A percentile compares a stretch with the other conserved stretches of the same genome.
phyloP scores from a whole-genome alignment of 164 flowering plant species.

The Akebia trifoliata region DNA sequence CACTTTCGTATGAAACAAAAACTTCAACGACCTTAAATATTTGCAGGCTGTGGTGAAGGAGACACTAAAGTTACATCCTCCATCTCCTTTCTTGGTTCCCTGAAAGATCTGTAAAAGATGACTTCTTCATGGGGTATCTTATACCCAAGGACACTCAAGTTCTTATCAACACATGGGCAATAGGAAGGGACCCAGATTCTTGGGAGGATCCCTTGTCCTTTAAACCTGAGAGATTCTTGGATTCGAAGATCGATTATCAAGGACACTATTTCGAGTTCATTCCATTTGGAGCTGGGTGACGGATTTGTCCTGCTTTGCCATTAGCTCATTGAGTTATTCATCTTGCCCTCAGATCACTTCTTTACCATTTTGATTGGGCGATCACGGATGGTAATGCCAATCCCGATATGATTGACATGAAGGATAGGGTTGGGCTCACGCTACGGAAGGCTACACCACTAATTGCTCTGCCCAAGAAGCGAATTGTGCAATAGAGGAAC shows the following conservation, averaged over 20 bases:
- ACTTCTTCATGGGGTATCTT: slow-evolving; percentile 1
- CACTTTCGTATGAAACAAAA: no score
- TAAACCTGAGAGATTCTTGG: slow-evolving; percentile 8
- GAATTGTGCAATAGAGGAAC: no score
- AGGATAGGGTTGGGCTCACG: no score
- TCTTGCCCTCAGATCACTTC: slow-evolving; percentile 2
- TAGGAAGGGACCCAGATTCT: slow-evolving; percentile 4
- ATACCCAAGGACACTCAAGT: slow-evolving; percentile 8
- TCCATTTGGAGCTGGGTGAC: slow-evolving; percentile 5
- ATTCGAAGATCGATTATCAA: slow-evolving; percentile 2
- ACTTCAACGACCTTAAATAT: no score
- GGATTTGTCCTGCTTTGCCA: slow-evolving; percentile 5
- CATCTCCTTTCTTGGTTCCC: slow-evolving; percentile 1
- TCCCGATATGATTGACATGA: no score
- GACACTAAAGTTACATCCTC: slow-evolving; percentile 4
- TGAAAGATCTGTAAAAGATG: neutral
- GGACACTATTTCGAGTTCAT: slow-evolving; percentile 6
- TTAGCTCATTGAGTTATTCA: slow-evolving; percentile 2
- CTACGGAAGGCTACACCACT: no score
- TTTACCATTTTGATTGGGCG: no score
- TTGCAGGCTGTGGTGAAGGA: slow-evolving; percentile 11
- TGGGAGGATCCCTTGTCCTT: slow-evolving; percentile 9
- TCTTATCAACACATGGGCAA: slow-evolving; percentile 2
- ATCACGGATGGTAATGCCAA: no score
- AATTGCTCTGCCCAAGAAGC: no score